Conservation (phyloP, 768 basidiomycete species). For the Phylloporus rhodoxanthus region DNA sequence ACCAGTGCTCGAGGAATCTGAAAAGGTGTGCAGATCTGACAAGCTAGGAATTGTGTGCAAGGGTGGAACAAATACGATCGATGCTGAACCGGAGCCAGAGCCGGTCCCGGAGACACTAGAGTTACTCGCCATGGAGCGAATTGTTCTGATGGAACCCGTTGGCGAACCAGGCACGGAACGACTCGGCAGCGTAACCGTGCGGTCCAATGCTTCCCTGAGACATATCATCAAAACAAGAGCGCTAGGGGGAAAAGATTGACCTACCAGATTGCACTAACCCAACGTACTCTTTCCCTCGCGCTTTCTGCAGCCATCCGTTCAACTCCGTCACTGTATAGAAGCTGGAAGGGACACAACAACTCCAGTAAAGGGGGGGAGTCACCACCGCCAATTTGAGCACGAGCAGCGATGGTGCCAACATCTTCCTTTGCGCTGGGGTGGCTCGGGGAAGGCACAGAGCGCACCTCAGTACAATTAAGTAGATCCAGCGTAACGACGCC, state of each 20-base stretch:
- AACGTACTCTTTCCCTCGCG: constrained; percentile 76
- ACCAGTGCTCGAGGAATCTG: constrained; percentile 36
- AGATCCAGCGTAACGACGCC: constrained; percentile 85
- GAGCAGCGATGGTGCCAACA: constrained; percentile 80
- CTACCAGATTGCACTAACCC: constrained; percentile 88
- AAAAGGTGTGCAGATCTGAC: constrained; percentile 51
- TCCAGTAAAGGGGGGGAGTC: constrained; percentile 52
- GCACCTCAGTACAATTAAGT: constrained; percentile 80
- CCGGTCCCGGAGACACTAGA: constrained; percentile 30
- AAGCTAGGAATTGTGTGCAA: constrained; percentile 66
- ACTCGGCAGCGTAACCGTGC: constrained; percentile 47
- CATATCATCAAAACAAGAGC: not conserved
- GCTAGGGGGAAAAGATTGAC: constrained; percentile 17
- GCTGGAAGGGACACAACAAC: constrained; percentile 81
- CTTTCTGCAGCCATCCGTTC: constrained; percentile 89
- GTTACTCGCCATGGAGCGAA: constrained; percentile 48
- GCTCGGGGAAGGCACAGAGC: constrained; percentile 72
- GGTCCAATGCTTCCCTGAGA: constrained; percentile 72
- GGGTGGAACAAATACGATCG: constrained; percentile 74
- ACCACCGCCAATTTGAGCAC: constrained; percentile 46
- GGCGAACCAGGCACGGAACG: constrained; percentile 42
- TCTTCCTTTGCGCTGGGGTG: constrained; percentile 81
- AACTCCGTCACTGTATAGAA: constrained; percentile 84
- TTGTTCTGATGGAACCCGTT: constrained; percentile 61
- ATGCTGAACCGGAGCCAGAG: constrained; percentile 47